Evolutionary conservation across 441 rosid species (phyloP), one percentile per base, ranked within the genome.

Genomic region (Gossypium schwendimanii): DNA sequence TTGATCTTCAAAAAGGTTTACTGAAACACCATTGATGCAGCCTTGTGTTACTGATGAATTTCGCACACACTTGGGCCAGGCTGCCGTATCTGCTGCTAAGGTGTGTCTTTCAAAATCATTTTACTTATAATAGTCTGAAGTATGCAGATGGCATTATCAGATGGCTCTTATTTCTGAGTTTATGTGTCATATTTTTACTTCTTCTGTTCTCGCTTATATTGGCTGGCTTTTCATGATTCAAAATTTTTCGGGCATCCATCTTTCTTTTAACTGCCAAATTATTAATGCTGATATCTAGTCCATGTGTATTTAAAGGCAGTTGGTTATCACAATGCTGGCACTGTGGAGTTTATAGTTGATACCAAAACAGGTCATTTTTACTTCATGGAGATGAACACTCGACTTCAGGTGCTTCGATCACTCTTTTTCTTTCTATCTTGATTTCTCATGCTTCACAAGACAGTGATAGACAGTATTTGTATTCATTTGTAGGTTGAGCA

Each of bases 341-440:
- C 98, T 6, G 98, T 94, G 85, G 99, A 94, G 86, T 94, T 94
- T 72, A 94, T 94, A 68, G 89, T 94, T 39, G 96, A 94, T 79
- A 92, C 92, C 5, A 74, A 75, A 63, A 84, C 93, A n/a, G 96
- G 89, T 75, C 84, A 86, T 26, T 94, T 94, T 78, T 92, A 89
- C 78, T 94, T 92, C 75, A 94, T 94, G 99, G 98, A 92, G 81
- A 94, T 94, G 98, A 94, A 92, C 81, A 94, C 99, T 54, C 90
- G 96, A 73, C 96, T 94, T 62, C 98, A 92, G 98, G 99, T 92
- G 66, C 76, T 74, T 73, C 58, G n/a, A 31, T 73, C 45, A 49
- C 36, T 76, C 72, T 50, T 17, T 26, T 75, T 80, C 3, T 67
- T 41, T 17, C 39, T 58, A 66, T 79, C 23, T 52, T 77, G 53